Conservation (phyloP, 2,329 filamentous ascomycete genomes). For the Furcasterigmium sp. region DNA sequence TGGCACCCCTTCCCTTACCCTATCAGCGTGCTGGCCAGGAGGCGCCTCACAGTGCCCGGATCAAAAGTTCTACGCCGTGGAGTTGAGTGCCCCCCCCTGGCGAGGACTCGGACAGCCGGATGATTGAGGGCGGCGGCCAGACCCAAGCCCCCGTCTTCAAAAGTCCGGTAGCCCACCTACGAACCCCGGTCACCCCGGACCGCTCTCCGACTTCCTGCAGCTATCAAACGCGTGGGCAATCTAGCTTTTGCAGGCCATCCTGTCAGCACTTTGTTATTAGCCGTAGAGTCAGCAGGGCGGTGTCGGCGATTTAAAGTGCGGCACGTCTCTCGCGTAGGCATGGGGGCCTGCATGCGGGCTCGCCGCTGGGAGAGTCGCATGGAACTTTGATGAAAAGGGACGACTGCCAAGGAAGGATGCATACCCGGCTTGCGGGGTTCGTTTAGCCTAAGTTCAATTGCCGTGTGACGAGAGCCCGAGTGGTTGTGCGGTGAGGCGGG, state of each 20-base stretch:
- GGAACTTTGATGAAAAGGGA: neutral
- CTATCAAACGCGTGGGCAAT: neutral
- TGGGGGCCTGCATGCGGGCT: neutral
- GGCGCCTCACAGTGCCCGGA: too few species aligned
- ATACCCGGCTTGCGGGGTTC: neutral
- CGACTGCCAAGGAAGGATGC: neutral
- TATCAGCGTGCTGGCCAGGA: too few species aligned
- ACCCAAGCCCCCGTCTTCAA: neutral
- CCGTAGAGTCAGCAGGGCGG: neutral
- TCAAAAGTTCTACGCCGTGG: too few species aligned
- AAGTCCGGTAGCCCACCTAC: neutral
- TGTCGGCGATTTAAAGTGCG: neutral
- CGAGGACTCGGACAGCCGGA: too few species aligned
- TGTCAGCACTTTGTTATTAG: neutral
- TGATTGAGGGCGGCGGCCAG: too few species aligned
- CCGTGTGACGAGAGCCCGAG: neutral
- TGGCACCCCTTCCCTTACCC: too few species aligned
- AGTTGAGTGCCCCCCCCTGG: too few species aligned
- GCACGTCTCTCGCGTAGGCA: neutral
- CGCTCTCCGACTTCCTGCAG: neutral
- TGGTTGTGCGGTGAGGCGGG: neutral
- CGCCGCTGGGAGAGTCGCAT: neutral
- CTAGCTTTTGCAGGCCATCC: neutral
- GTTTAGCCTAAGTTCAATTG: neutral
- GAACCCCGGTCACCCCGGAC: neutral